Evolutionary conservation across 176 grass and related monocot genomes (phyloP), one percentile per base, ranked within the genome.

Genomic region (Poa pratensis): DNA sequence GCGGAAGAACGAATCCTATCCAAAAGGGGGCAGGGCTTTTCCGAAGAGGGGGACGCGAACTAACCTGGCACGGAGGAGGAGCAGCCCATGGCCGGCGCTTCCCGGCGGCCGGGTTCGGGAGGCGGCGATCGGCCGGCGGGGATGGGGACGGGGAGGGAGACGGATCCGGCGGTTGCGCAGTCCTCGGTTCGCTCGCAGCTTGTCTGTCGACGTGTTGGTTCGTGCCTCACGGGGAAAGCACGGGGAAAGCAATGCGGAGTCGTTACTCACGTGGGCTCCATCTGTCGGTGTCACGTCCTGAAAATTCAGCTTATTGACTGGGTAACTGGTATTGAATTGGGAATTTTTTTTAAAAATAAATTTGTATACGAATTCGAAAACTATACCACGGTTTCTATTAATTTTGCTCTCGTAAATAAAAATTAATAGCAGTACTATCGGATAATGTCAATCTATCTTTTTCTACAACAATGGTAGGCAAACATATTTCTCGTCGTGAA

Each of bases 11-110:
- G 26, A 34, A 58, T 16, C 10, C 12, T 12, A 73, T 60, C 51
- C 7, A n/a, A 30, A 73, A 73, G 22, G 3, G 49, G 15, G 9
- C 5, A 64, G 3, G 5, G 5, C 19, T 76, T 37, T 37, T 37
- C 35, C 35, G 43, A 30, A 35, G 11, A 14, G 26, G 59, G 5
- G 5, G 35, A 67, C 1, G 75, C 51, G 63, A 76, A 94, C 94
- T 79, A 70, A 97, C 94, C 94, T 90, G 90, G 94, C 32, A 94
- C 85, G 70, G 94, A 97, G 64, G 94, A 85, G 69, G 94, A 88
- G 85, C 91, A 96, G 73, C 91, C 94, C 94, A 94, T 97, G 67
- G 72, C 43, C 67, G 43, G 20, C 30, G 52, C 43, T 34, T 35
- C 6, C 22, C 19, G 22, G 22, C 4, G 58, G 4, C 13, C 34